Evolutionary conservation across 441 rosid species (phyloP).

Genomic region (Sinapis alba): DNA sequence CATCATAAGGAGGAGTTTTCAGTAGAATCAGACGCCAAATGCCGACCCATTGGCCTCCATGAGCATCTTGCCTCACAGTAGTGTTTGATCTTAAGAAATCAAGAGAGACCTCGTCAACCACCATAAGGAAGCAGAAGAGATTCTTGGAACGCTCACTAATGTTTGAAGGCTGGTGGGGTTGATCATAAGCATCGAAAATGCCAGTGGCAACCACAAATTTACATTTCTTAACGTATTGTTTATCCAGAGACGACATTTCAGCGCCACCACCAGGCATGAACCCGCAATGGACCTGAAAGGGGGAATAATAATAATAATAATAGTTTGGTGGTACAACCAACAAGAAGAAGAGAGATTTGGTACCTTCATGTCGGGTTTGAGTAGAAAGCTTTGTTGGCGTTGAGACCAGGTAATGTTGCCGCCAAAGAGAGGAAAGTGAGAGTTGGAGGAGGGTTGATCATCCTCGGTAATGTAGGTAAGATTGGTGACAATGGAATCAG

Average conservation of each 20-base stretch:
- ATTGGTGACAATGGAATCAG: slow-evolving; percentile 52
- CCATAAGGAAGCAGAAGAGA: slow-evolving; percentile 94
- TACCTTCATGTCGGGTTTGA: slow-evolving; percentile 79
- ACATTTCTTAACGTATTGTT: slow-evolving; percentile 71
- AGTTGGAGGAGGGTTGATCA: slow-evolving; percentile 42
- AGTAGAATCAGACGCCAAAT: slow-evolving; percentile 87
- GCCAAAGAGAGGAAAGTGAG: slow-evolving; percentile 76
- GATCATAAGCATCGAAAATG: slow-evolving; percentile 90
- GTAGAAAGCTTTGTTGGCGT: slow-evolving; percentile 76
- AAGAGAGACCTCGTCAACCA: slow-evolving; percentile 81
- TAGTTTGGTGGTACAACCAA: slow-evolving; percentile 10
- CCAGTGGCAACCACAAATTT: slow-evolving; percentile 91
- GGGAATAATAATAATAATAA: background rate
- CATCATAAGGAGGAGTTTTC: slow-evolving; percentile 88
- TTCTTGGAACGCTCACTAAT: slow-evolving; percentile 72
- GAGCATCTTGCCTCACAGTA: slow-evolving; percentile 60
- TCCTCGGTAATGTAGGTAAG: slow-evolving; percentile 66
- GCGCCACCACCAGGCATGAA: slow-evolving; percentile 84
- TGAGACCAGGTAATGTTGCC: slow-evolving; percentile 85
- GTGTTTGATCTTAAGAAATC: slow-evolving; percentile 64
- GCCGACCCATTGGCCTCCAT: slow-evolving; percentile 87
- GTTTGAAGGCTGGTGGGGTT: slow-evolving; percentile 89
- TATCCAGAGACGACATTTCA: slow-evolving; percentile 73
- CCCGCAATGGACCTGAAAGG: slow-evolving; percentile 78
- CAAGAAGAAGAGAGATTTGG: background rate